These are phyloP conservation scores for Rhodotorula sp. DNA, from an alignment of 1,284 basidiomycete species.

Conservation along the genomic window DNA sequence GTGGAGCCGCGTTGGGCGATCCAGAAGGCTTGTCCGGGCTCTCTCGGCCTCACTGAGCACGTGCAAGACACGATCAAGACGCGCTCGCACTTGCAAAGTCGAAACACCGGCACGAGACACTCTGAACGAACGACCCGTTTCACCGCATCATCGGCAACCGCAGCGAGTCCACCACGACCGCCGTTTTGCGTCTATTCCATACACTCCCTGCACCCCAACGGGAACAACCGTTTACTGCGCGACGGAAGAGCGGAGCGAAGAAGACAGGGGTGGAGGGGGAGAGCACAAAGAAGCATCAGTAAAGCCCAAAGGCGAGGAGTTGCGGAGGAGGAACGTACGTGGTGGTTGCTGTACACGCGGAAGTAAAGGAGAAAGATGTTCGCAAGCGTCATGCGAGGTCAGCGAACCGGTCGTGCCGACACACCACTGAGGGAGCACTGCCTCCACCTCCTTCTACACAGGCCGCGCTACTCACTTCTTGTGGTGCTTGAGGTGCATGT, in stretches of 20 bases:
- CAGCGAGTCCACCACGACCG: background rate
- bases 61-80: too few relatives aligned
- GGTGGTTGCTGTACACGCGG: slow-evolving; percentile 34
- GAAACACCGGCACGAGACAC: too few relatives aligned
- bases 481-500: slow-evolving; percentile 48
- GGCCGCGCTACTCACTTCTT: slow-evolving; percentile 36
- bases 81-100: too few relatives aligned
- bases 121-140: background rate
- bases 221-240: slow-evolving; percentile 6
- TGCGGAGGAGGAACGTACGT: slow-evolving; percentile 10
- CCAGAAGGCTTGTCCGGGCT: too few relatives aligned
- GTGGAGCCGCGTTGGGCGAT: too few relatives aligned
- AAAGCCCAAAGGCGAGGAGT: accelerated
- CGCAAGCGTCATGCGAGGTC: background rate
- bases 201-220: background rate
- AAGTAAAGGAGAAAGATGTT: background rate
- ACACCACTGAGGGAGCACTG: too few relatives aligned
- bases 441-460: background rate
- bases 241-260: background rate
- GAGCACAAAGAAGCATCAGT: background rate
- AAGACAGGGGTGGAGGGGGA: background rate
- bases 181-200: slow-evolving; percentile 4
- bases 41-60: too few relatives aligned
- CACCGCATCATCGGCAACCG: background rate
- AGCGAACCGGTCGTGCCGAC: background rate